Percentiles rank a stretch among this genome's conserved stretches.
Evolutionary conservation across 2,329 filamentous ascomycete genomes (phyloP).

Genomic region (Beauveria caledonica): DNA sequence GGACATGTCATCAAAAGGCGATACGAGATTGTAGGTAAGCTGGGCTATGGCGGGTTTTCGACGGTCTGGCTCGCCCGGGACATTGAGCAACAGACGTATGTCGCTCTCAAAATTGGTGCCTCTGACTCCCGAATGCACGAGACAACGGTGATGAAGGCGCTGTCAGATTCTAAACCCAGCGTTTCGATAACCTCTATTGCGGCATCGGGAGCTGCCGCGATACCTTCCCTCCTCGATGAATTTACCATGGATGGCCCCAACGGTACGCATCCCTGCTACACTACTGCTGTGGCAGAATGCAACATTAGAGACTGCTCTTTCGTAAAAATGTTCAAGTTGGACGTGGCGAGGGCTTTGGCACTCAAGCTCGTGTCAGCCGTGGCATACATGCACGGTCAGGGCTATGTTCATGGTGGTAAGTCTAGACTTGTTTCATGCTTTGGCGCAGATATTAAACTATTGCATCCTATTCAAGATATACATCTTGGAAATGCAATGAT

Average conservation of each 20-base stretch:
- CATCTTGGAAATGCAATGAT: constrained; percentile 20
- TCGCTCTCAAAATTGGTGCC: constrained; percentile 15
- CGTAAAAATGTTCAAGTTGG: constrained; percentile 14
- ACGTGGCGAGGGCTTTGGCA: constrained; percentile 15
- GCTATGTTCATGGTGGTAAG: constrained; percentile 21
- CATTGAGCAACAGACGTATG: constrained; percentile 11
- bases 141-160: not conserved
- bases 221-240: constrained; percentile 14
- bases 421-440: constrained; percentile 22
- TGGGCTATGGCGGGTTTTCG: constrained; percentile 30
- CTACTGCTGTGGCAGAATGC: constrained; percentile 16
- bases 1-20: constrained; percentile 14
- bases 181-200: not conserved
- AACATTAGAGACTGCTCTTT: constrained; percentile 13
- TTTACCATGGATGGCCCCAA: constrained; percentile 17
- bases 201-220: not conserved
- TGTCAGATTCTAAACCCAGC: not conserved
- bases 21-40: constrained; percentile 29
- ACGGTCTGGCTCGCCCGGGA: constrained; percentile 35
- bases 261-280: constrained; percentile 16
- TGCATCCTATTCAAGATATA: constrained; percentile 16
- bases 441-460: constrained; percentile 12
- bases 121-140: not conserved
- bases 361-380: constrained; percentile 19
- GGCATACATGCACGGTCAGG: constrained; percentile 18